These are phyloP conservation scores for Polyporus arcularius DNA, from an alignment of 768 basidiomycete genomes.

Conservation along the genomic window DNA sequence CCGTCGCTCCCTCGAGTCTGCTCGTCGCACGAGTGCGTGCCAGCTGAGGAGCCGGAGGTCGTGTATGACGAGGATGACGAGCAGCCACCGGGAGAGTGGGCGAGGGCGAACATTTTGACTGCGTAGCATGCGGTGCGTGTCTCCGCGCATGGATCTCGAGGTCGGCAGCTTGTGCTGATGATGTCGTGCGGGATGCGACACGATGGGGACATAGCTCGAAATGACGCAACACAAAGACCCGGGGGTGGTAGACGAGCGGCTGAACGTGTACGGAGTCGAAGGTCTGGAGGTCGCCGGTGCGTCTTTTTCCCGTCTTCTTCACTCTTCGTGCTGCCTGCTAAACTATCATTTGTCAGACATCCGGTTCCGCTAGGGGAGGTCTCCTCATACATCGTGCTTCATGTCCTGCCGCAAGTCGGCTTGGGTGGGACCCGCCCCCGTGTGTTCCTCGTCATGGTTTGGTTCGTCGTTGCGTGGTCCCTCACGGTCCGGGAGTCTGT, in stretches of 20 bases:
- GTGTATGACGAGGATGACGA: conserved; percentile 37
- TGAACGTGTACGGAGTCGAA: conserved; percentile 63
- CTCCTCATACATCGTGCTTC: too few species aligned
- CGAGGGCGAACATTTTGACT: conserved; percentile 27
- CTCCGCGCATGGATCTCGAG: too few species aligned
- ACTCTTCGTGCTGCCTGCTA: too few species aligned
- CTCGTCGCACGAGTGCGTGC: conserved; percentile 24
- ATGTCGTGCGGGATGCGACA: background rate
- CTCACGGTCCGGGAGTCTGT: too few species aligned
- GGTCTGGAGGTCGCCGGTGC: conserved; percentile 44
- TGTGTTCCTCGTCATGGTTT: too few species aligned
- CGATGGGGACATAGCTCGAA: conserved; percentile 42
- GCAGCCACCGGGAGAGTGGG: conserved; percentile 31
- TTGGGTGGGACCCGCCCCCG: too few species aligned
- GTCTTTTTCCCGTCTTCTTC: background rate
- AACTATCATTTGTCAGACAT: too few species aligned
- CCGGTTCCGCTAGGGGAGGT: too few species aligned
- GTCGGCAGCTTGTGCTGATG: too few species aligned
- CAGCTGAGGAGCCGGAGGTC: conserved; percentile 32
- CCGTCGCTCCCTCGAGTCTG: conserved; percentile 34
- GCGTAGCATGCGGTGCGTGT: conserved; percentile 35
- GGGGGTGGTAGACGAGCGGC: conserved; percentile 61
- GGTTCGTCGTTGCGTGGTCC: too few species aligned
- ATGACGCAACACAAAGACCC: too few species aligned
- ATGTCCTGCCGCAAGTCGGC: too few species aligned